Evolutionary conservation across 306 rosid genomes (phyloP).

Genomic region (Quillaja saponaria): DNA sequence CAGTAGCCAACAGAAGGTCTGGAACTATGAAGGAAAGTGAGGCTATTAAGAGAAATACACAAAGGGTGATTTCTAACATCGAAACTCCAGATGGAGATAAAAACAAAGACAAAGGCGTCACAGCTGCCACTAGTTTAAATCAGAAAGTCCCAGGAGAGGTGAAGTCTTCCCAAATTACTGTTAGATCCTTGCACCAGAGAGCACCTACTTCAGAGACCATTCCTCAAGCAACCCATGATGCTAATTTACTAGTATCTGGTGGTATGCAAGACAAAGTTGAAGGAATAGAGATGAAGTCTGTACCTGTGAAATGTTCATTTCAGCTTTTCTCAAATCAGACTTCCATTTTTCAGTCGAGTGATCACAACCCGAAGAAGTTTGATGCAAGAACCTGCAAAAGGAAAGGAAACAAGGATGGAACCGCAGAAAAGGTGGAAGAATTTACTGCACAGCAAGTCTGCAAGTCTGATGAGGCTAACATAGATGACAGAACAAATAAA

Average conservation of each 20-base stretch:
- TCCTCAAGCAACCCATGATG: slow-evolving; percentile 42
- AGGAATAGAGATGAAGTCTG: slow-evolving; percentile 44
- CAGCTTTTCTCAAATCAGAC: slow-evolving; percentile 41
- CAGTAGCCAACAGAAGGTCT: slow-evolving; percentile 41
- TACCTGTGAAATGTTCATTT: slow-evolving; percentile 40
- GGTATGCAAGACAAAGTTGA: slow-evolving; percentile 37
- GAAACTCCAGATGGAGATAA: slow-evolving; percentile 40
- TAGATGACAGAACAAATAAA: slow-evolving; percentile 41
- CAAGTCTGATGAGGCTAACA: slow-evolving; percentile 41
- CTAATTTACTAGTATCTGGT: slow-evolving; percentile 43
- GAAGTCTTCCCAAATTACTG: slow-evolving; percentile 52
- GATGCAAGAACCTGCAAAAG: slow-evolving; percentile 42
- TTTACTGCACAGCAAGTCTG: slow-evolving; percentile 42
- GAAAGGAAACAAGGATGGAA: slow-evolving; percentile 48
- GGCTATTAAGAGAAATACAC: slow-evolving; percentile 41
- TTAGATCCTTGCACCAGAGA: slow-evolving; percentile 41
- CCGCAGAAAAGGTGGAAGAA: slow-evolving; percentile 43
- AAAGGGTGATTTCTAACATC: slow-evolving; percentile 36
- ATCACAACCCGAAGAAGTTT: slow-evolving; percentile 42
- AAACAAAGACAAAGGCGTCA: slow-evolving; percentile 39
- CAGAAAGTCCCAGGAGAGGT: slow-evolving; percentile 40
- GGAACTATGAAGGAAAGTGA: slow-evolving; percentile 44
- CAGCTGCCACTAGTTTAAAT: slow-evolving; percentile 40
- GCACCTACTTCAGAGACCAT: slow-evolving; percentile 43
- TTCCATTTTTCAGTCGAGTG: slow-evolving; percentile 41